Percentiles rank a stretch among this genome's conserved stretches.
These are phyloP conservation scores for Gentiana straminea DNA, from an alignment of 257 asterid species.

Conservation along the genomic window DNA sequence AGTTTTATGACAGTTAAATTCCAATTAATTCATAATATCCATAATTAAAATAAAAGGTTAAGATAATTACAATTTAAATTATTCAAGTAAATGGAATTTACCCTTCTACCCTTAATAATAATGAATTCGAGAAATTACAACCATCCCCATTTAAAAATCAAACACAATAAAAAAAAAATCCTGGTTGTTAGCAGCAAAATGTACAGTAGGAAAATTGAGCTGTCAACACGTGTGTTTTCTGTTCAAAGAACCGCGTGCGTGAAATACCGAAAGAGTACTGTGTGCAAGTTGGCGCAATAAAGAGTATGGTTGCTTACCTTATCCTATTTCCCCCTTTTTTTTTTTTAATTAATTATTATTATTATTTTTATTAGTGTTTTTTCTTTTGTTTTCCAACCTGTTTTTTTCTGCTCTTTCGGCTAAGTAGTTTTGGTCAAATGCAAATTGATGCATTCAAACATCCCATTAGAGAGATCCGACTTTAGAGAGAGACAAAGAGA, in stretches of 20 bases:
- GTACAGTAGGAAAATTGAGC: neutral
- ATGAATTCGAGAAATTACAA: no score
- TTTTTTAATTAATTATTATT: neutral
- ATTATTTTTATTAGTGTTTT: neutral
- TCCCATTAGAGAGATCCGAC: conserved; percentile 10
- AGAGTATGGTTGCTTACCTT: conserved; percentile 42
- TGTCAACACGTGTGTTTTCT: conserved; percentile 6
- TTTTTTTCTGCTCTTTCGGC: conserved; percentile 6
- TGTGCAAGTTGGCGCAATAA: conserved; percentile 33
- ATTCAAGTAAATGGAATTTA: no score
- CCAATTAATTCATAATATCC: no score
- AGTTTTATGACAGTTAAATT: no score
- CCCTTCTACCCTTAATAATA: no score
- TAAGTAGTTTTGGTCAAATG: conserved; percentile 8
- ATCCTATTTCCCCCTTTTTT: conserved; percentile 23
- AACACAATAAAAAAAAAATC: no score
- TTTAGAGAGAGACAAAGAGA: conserved; percentile 1
- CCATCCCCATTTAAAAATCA: no score
- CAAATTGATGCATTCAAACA: conserved; percentile 2
- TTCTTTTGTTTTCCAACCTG: neutral
- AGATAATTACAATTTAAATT: no score
- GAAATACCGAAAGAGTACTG: conserved; percentile 3
- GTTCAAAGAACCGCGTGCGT: conserved; percentile 25
- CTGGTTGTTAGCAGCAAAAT: no score
- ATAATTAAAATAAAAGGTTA: no score